A percentile compares a stretch with the other conserved stretches of the same genome.
phyloP scores from a whole-genome alignment of 768 basidiomycete genomes.

The Boletus coccyginus region DNA sequence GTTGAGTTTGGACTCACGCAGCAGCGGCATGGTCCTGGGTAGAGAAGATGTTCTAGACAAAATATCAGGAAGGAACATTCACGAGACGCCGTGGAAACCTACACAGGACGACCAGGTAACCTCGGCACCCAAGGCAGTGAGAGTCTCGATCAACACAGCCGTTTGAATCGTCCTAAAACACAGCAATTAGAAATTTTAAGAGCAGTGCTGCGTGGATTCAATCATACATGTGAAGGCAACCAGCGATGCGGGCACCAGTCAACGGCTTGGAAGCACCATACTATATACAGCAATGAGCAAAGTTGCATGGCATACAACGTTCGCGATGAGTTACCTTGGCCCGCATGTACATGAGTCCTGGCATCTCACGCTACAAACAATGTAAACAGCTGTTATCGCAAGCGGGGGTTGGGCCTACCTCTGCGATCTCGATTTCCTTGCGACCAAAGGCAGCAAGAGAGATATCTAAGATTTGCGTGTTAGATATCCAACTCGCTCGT shows the following conservation, averaged over 20 bases:
- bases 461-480: constrained; percentile 51
- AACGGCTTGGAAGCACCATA: constrained; percentile 80
- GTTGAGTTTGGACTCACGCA: constrained; percentile 54
- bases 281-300: constrained; percentile 39
- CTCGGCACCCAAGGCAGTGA: constrained; percentile 92
- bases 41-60: constrained; percentile 91
- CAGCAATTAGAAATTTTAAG: background rate
- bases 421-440: constrained; percentile 99
- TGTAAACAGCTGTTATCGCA: constrained; percentile 12
- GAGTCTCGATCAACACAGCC: constrained; percentile 97
- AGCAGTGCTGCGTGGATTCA: background rate
- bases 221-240: constrained; percentile 93
- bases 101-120: constrained; percentile 99
- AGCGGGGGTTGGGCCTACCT: constrained; percentile 52
- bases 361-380: constrained; percentile 77
- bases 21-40: constrained; percentile 99
- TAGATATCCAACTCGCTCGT: background rate
- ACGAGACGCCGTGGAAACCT: constrained; percentile 29
- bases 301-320: constrained; percentile 1
- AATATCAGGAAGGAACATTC: background rate
- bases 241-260: constrained; percentile 93
- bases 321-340: constrained; percentile 56
- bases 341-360: constrained; percentile 92
- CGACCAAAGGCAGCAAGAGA: constrained; percentile 99
- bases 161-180: constrained; percentile 91